These are phyloP conservation scores for Yamadazyma philogaea DNA, from an alignment of 805 yeast species.

Conservation along the genomic window DNA sequence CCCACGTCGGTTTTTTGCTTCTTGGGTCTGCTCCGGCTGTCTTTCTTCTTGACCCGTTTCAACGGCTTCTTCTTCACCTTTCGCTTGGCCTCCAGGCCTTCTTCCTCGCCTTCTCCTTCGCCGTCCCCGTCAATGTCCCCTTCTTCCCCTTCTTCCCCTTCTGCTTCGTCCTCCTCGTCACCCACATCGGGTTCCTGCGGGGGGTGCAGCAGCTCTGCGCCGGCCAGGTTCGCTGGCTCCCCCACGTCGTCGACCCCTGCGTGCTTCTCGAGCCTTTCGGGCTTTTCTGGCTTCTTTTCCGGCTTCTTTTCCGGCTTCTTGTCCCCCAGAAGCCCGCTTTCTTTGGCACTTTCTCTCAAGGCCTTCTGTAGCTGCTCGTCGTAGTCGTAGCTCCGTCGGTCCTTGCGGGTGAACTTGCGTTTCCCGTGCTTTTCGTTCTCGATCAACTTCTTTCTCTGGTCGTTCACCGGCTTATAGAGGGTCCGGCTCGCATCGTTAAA, in stretches of 20 bases:
- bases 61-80: constrained; percentile 14
- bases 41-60: constrained; percentile 17
- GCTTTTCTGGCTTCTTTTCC: constrained; percentile 3
- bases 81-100: constrained; percentile 12
- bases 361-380: constrained; percentile 48
- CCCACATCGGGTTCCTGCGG: background rate
- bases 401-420: constrained; percentile 24
- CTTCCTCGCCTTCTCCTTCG: constrained; percentile 14
- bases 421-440: constrained; percentile 17
- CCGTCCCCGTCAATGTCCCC: constrained; percentile 13
- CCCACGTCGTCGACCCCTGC: too few species aligned
- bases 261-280: constrained; percentile 8
- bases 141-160: constrained; percentile 11
- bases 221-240: too few species aligned
- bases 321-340: constrained; percentile 15
- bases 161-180: background rate
- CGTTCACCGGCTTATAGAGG: constrained; percentile 41
- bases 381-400: constrained; percentile 34
- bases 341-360: constrained; percentile 55
- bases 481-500: constrained; percentile 30
- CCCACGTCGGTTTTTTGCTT: constrained; percentile 12
- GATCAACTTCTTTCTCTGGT: constrained; percentile 33
- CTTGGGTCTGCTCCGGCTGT: constrained; percentile 11
- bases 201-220: too few species aligned
- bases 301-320: background rate